A percentile compares a stretch with the other conserved stretches of the same genome.
These are phyloP conservation scores for Paramecium sexaurelia DNA, from an alignment of 73 alveolate species.

Conservation along the genomic window DNA sequence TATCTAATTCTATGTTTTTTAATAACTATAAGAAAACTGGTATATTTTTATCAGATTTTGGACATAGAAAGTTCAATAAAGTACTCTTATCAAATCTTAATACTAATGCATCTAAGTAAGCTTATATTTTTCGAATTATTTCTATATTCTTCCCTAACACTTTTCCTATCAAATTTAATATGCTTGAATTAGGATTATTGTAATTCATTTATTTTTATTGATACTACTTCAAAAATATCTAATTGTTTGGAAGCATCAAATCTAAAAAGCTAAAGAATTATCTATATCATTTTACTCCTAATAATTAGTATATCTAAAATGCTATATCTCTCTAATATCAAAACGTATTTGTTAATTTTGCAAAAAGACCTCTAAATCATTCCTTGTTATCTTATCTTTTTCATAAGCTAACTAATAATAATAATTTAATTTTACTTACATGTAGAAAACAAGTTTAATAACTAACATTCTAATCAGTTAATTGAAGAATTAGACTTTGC, in stretches of 20 bases:
- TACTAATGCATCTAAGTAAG: conserved; percentile 13
- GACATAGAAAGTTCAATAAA: background rate
- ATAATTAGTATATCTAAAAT: background rate
- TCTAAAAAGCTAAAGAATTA: conserved; percentile 15
- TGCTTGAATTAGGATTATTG: background rate
- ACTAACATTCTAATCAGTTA: background rate
- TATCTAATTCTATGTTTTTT: background rate
- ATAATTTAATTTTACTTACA: background rate
- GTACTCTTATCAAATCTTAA: background rate
- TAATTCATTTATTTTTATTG: background rate
- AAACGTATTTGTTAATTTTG: background rate
- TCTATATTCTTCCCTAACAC: background rate
- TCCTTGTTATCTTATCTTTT: background rate
- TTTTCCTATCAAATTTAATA: background rate
- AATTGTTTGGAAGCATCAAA: background rate
- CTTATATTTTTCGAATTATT: conserved; percentile 20
- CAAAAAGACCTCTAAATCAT: conserved; percentile 2
- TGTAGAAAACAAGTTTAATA: conserved; percentile 1
- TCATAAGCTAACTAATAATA: conserved; percentile 8
- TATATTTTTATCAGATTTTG: background rate
- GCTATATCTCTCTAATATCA: background rate
- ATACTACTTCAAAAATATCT: background rate
- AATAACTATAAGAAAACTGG: conserved; percentile 10
- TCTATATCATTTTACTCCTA: background rate
- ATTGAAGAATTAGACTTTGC: background rate